phyloP scores from a whole-genome alignment of 2,329 filamentous ascomycete species.

The Aspergillus sp. region DNA sequence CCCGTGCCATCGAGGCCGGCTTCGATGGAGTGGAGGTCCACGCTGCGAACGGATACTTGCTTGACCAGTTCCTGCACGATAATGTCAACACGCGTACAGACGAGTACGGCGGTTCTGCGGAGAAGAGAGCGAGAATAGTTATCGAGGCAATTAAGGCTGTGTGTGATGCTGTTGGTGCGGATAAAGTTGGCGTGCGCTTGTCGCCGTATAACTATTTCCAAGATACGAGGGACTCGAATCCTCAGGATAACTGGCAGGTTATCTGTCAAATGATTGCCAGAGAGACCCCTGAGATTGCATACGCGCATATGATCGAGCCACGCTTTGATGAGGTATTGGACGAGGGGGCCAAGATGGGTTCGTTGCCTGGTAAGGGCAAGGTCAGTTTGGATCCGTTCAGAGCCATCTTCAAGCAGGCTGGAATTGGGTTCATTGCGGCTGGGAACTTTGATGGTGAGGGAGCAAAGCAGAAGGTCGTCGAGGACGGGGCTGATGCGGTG shows the following conservation, averaged over 20 bases:
- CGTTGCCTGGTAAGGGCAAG: conserved; percentile 31
- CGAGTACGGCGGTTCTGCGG: conserved; percentile 50
- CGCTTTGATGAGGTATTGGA: conserved; percentile 52
- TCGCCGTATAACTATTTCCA: conserved; percentile 65
- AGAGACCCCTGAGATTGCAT: conserved; percentile 21
- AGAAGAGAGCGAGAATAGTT: conserved; percentile 54
- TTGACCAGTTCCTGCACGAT: conserved; percentile 66
- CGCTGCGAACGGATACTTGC: conserved; percentile 63
- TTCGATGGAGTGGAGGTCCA: conserved; percentile 55
- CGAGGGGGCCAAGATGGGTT: conserved; percentile 47
- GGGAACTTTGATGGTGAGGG: conserved; percentile 31
- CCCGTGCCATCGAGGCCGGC: conserved; percentile 49
- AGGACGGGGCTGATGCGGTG: conserved; percentile 31
- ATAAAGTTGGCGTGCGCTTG: conserved; percentile 59
- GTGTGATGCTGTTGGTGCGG: conserved; percentile 45
- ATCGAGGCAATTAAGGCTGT: conserved; percentile 58
- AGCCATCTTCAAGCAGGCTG: conserved; percentile 41
- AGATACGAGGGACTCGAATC: conserved; percentile 50
- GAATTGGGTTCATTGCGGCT: conserved; percentile 40
- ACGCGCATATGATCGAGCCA: conserved; percentile 54
- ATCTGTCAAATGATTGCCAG: conserved; percentile 46
- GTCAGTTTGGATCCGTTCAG: conserved; percentile 47
- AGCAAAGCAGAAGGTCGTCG: conserved; percentile 21
- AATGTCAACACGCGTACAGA: conserved; percentile 58
- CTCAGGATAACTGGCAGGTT: conserved; percentile 49